Conservation (phyloP, 306 rosid genomes). For the Dryas drummondii region DNA sequence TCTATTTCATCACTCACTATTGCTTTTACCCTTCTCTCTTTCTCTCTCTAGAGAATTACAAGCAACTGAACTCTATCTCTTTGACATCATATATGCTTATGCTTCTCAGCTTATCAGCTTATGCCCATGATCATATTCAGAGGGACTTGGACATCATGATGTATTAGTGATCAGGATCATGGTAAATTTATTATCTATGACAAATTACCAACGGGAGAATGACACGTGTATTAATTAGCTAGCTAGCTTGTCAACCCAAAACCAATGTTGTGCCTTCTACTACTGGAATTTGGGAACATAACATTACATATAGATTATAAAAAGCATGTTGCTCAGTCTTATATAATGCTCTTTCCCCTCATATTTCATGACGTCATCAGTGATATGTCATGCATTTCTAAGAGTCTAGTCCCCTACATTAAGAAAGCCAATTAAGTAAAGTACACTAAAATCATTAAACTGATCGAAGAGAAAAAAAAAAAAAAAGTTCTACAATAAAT, state of each 20-base stretch:
- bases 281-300: background rate
- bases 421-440: no score
- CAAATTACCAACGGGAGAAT: background rate
- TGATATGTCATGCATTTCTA: no score
- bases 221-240: background rate
- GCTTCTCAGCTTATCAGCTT: background rate
- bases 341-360: background rate
- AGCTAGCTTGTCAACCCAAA: background rate
- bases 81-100: constrained; percentile 13
- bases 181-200: background rate
- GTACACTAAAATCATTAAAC: background rate
- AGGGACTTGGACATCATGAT: background rate
- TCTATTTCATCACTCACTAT: background rate
- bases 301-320: background rate
- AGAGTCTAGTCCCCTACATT: no score
- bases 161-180: background rate
- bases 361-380: background rate
- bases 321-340: background rate
- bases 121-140: constrained; percentile 4
- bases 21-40: constrained; percentile 3
- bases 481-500: background rate
- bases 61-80: background rate
- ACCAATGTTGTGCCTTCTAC: background rate
- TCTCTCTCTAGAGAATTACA: background rate
- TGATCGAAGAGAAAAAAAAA: background rate